These are phyloP conservation scores for Aplosporella prunicola DNA, from an alignment of 2,329 filamentous ascomycete genomes.

Conservation along the genomic window DNA sequence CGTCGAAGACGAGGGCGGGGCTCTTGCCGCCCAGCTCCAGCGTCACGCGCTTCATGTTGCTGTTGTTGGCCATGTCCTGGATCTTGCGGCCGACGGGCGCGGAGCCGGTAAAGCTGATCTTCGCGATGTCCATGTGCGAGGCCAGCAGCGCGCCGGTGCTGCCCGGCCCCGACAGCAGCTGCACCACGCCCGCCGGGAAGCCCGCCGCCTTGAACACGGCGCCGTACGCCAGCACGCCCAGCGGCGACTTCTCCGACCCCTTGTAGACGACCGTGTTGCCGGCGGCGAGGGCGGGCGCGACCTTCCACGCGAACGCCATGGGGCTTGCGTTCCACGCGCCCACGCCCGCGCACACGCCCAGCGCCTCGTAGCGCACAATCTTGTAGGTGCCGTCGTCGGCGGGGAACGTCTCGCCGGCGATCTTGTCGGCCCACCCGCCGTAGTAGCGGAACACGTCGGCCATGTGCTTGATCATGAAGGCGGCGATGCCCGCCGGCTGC, in stretches of 20 bases:
- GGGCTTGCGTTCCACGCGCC: constrained; percentile 20
- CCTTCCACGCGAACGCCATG: constrained; percentile 19
- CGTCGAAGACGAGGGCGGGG: constrained; percentile 38
- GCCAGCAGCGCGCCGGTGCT: constrained; percentile 24
- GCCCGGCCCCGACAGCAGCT: constrained; percentile 21
- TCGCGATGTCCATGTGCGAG: constrained; percentile 32
- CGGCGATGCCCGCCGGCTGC: constrained; percentile 12
- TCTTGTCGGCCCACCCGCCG: constrained; percentile 26
- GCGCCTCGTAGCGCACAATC: constrained; percentile 22
- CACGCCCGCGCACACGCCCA: constrained; percentile 23
- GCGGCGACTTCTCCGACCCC: constrained; percentile 21
- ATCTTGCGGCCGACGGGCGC: constrained; percentile 27
- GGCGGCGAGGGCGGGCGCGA: constrained; percentile 22
- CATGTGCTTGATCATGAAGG: not conserved
- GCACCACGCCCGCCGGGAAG: constrained; percentile 33
- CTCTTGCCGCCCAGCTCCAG: constrained; percentile 41
- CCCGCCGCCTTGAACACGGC: constrained; percentile 26
- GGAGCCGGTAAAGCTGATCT: constrained; percentile 34
- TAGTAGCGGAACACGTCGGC: constrained; percentile 3
- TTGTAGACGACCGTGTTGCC: constrained; percentile 25
- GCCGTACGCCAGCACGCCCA: constrained; percentile 19
- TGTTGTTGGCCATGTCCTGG: constrained; percentile 26
- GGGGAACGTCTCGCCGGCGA: constrained; percentile 23
- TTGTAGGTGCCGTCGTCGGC: constrained; percentile 18
- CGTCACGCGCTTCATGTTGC: constrained; percentile 37